phyloP scores from a whole-genome alignment of 148 eudicot genomes.

The Rhododendron ovatum region DNA sequence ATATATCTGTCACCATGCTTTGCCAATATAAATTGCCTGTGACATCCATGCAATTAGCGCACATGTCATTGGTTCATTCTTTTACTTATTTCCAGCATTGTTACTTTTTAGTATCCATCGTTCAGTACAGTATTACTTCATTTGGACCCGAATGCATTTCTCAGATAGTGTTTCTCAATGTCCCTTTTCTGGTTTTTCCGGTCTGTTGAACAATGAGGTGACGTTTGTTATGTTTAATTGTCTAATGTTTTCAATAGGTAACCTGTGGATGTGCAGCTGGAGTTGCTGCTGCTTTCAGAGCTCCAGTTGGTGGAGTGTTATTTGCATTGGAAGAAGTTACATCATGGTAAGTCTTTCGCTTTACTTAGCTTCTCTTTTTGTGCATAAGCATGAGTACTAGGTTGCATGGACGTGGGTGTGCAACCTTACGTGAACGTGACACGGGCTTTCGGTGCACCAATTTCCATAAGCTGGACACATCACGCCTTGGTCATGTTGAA shows the following conservation, averaged over 20 bases:
- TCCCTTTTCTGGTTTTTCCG: not conserved
- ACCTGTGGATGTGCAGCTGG: conserved; percentile 99
- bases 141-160: not conserved
- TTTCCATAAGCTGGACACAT: not conserved
- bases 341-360: conserved; percentile 58
- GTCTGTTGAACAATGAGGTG: conserved; percentile 6
- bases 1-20: not conserved
- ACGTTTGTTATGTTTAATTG: conserved; percentile 25
- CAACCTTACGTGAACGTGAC: not conserved
- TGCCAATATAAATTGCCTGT: not conserved
- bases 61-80: not conserved
- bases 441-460: not conserved
- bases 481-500: not conserved
- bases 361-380: not conserved
- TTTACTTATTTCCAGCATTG: not conserved
- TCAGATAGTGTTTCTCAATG: not conserved
- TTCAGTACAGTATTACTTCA: not conserved
- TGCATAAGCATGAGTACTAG: not conserved
- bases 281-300: conserved; percentile 99
- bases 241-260: conserved; percentile 73
- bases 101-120: not conserved
- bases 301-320: conserved; percentile 98
- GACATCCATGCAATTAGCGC: not conserved
- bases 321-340: conserved; percentile 99
- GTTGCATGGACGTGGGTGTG: not conserved